A percentile compares a stretch with the other conserved stretches of the same genome.
These are phyloP conservation scores for Oryza coarctata DNA, from an alignment of 176 grass and related monocot genomes.

Conservation along the genomic window DNA sequence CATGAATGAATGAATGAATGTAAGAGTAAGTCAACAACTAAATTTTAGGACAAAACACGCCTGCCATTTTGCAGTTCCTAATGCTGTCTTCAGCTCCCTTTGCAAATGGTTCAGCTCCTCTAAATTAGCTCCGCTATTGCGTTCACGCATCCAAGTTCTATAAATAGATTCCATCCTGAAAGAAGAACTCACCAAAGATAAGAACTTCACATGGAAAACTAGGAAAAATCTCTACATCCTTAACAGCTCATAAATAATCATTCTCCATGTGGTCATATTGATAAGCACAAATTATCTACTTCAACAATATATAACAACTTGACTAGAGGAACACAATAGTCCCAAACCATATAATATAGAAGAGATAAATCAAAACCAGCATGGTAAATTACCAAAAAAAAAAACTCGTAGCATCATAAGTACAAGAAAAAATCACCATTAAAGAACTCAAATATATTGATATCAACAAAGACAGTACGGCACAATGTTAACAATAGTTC, in stretches of 20 bases:
- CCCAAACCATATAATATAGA: background rate
- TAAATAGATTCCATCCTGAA: slow-evolving; percentile 90
- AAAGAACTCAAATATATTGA: background rate
- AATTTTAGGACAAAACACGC: slow-evolving; percentile 33
- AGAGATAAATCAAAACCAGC: slow-evolving; percentile 18
- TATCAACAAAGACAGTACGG: background rate
- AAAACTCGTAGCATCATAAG: background rate
- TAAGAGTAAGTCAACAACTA: background rate
- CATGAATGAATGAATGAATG: background rate
- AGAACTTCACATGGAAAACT: background rate
- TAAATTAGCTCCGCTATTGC: slow-evolving; percentile 31
- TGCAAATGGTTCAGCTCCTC: slow-evolving; percentile 52
- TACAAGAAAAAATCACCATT: background rate
- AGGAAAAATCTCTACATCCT: background rate
- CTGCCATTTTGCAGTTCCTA: slow-evolving; percentile 98
- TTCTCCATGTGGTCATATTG: background rate
- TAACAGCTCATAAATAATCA: background rate
- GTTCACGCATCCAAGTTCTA: slow-evolving; percentile 66
- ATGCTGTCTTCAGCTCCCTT: slow-evolving; percentile 68
- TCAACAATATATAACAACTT: background rate
- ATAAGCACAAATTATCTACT: background rate
- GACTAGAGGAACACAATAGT: background rate
- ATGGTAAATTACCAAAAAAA: slow-evolving; percentile 4
- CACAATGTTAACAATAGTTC: background rate
- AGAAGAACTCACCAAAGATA: background rate